phyloP scores from a whole-genome alignment of 2,329 filamentous ascomycete species.

The Alternaria burnsii region DNA sequence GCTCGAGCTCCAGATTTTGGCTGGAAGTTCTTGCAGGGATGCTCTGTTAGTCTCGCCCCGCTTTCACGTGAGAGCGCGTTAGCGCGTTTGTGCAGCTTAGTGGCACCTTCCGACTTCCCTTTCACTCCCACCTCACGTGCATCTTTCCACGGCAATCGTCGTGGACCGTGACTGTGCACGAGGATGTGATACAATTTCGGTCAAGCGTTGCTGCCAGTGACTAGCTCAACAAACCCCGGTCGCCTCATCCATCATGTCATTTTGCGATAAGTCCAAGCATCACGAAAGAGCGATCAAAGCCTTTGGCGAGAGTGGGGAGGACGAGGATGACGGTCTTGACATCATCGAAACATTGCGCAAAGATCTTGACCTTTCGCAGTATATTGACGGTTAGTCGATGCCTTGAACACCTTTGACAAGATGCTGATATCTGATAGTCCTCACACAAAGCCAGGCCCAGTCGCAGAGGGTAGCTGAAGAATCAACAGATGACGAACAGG shows the following conservation, averaged over 20 bases:
- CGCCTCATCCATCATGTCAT: slow-evolving; percentile 25
- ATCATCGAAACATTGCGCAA: slow-evolving; percentile 48
- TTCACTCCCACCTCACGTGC: not conserved
- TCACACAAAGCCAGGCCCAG: slow-evolving; percentile 40
- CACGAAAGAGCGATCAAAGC: slow-evolving; percentile 31
- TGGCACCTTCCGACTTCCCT: not conserved
- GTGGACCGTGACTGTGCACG: not conserved
- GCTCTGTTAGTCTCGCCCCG: slow-evolving; percentile 21
- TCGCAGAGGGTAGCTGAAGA: slow-evolving; percentile 24
- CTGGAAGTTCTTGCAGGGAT: slow-evolving; percentile 8
- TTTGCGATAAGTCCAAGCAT: slow-evolving; percentile 20
- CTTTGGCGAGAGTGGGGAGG: slow-evolving; percentile 41
- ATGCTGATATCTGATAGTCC: slow-evolving; percentile 27
- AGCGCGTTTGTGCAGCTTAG: slow-evolving; percentile 17
- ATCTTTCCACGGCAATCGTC: not conserved
- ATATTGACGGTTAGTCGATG: slow-evolving; percentile 41
- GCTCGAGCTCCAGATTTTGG: slow-evolving; percentile 19
- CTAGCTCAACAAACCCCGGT: not conserved
- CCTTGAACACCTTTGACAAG: not conserved
- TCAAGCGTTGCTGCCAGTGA: not conserved
- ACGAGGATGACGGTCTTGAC: slow-evolving; percentile 54
- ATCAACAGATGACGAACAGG: not conserved
- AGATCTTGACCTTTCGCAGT: slow-evolving; percentile 43
- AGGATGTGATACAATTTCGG: not conserved
- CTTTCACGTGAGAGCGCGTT: slow-evolving; percentile 42